phyloP scores from a whole-genome alignment of 768 basidiomycete genomes.

The Hericium erinaceus region DNA sequence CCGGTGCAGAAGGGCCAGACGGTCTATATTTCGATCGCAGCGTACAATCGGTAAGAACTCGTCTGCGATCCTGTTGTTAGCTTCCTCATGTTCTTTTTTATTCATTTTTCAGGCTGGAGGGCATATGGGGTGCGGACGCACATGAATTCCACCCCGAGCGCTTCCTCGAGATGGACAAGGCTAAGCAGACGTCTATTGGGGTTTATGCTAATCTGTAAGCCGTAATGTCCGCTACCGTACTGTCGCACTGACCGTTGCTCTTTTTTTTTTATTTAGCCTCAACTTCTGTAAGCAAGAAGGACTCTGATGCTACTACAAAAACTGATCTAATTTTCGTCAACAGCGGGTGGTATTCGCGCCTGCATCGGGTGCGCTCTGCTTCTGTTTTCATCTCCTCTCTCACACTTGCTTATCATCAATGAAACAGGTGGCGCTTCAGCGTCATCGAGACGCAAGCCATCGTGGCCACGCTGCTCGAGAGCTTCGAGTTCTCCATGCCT shows the following conservation, averaged over 20 bases:
- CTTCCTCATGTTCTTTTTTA: not conserved
- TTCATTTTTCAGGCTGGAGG: not conserved
- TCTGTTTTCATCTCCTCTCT: not conserved
- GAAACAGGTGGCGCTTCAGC: not conserved
- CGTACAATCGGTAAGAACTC: constrained; percentile 6
- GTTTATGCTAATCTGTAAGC: constrained; percentile 11
- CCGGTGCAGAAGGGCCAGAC: constrained; percentile 7
- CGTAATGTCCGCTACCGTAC: not conserved
- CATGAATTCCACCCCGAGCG: constrained; percentile 8
- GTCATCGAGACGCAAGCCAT: constrained; percentile 8
- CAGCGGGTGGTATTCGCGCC: constrained; percentile 7
- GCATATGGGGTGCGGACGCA: constrained; percentile 11
- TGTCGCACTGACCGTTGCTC: not conserved
- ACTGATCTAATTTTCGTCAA: not conserved
- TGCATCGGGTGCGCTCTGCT: constrained; percentile 4
- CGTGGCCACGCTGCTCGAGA: constrained; percentile 2
- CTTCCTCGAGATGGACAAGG: constrained; percentile 2
- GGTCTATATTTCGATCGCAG: constrained; percentile 4
- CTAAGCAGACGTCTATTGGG: not conserved
- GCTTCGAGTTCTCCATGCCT: constrained; percentile 9
- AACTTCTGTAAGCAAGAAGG: constrained; percentile 4
- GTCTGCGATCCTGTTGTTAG: not conserved
- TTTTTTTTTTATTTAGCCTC: not conserved
- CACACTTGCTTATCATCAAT: not conserved
- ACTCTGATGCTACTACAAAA: not conserved